Evolutionary conservation across 1,139 yeast genomes (phyloP).

Genomic region (Lodderomyces pseudojiufengensis): DNA sequence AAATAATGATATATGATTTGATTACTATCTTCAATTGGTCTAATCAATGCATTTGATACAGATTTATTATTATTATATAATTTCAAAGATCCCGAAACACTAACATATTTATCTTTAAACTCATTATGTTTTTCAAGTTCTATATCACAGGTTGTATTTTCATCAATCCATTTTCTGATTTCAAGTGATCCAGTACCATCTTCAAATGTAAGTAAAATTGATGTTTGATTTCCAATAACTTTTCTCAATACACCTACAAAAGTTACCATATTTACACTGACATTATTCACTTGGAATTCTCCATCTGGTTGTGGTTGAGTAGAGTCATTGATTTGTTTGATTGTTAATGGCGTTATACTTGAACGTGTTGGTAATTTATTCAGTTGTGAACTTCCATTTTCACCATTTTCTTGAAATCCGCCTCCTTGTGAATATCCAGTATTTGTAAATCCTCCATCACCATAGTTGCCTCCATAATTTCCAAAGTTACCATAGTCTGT

Average conservation of each 20-base stretch:
- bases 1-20: constrained; percentile 75
- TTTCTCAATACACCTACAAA: constrained; percentile 66
- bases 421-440: constrained; percentile 28
- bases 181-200: constrained; percentile 84
- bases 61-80: constrained; percentile 65
- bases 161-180: constrained; percentile 67
- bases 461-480: constrained; percentile 19
- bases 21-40: constrained; percentile 63
- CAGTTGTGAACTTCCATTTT: constrained; percentile 20
- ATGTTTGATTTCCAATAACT: constrained; percentile 52
- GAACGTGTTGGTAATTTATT: constrained; percentile 29
- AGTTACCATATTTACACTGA: constrained; percentile 56
- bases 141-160: constrained; percentile 34
- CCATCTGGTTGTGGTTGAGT: constrained; percentile 68
- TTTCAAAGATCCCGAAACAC: constrained; percentile 68
- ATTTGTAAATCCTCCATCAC: constrained; percentile 30
- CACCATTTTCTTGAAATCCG: constrained; percentile 26
- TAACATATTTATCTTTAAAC: constrained; percentile 50
- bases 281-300: constrained; percentile 64
- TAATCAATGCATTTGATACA: constrained; percentile 62
- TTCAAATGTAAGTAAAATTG: constrained; percentile 58
- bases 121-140: constrained; percentile 32
- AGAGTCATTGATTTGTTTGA: constrained; percentile 72
- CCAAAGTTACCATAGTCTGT: constrained; percentile 21
- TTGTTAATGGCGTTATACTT: constrained; percentile 74